Base-by-base conservation (phyloP, 164 flowering plant species). In the Kingdonia uniflora region DNA sequence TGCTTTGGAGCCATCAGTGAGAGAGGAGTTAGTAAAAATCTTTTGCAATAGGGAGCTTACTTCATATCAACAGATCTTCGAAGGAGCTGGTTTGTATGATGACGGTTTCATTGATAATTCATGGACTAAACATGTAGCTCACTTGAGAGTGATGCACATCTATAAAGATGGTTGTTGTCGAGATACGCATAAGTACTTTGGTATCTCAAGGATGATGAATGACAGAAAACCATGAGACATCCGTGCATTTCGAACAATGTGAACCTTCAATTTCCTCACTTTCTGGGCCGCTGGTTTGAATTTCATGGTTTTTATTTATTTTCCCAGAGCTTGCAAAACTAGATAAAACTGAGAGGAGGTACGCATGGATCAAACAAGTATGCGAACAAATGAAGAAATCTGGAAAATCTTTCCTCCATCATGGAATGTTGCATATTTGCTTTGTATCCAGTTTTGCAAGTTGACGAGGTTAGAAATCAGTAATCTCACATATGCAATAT, bases 321-420 rank as follows among this genome's bases (percentile, higher is more conserved):
- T 52, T 22, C 15, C 20, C 59, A 88, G 97, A 94, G 65, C 69
- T 94, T 20, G 99, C 99, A 38, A 94, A 89, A 69, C 54, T 94
- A 73, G 97, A 94, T 62, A 89, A 94, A 70, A 74, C 97, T 33
- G 99, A 94, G 63, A 52, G 99, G 61, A 81, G 97, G 64, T 94
- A 94, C 76, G 97, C 95, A 54, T 94, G 97, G 99, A 89, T 94
- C 60, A 94, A 94, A 74, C 95, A 96, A 26, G 95, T 26, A 67
- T 94, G 20, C 78, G 99, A 70, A 76, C 99, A 33, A 94, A 94
- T 74, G 99, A 94, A 63, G 97, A 94, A 52, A 85, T 94, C 49
- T 94, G 97, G 97, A 89, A 85, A 65, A 82, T 86, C 17, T 94
- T 94, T 66, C 99, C 96, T 47, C 42, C 80, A 55, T 73, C 94